Percentiles rank a stretch among this genome's conserved stretches.
Conservation (phyloP, 129 eudicot species). For the Smallanthus sonchifolius region DNA sequence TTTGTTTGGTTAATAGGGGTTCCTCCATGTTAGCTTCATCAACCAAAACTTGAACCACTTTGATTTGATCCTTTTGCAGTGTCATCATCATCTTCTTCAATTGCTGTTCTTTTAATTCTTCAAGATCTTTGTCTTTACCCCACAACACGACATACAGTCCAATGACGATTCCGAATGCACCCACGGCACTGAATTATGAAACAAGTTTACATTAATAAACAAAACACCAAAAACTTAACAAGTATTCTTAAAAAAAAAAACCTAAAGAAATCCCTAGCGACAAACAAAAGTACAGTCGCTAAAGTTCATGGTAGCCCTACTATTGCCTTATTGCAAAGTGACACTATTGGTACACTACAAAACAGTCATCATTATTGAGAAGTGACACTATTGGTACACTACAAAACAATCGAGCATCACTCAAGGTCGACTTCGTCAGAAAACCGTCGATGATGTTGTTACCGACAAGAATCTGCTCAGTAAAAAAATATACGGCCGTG, state of each 20-base stretch:
- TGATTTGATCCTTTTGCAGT: slow-evolving; percentile 23
- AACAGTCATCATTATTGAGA: not conserved
- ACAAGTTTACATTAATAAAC: not conserved
- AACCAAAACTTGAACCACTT: slow-evolving; percentile 15
- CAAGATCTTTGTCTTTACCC: slow-evolving; percentile 71
- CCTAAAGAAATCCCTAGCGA: not conserved
- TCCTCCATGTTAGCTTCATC: slow-evolving; percentile 48
- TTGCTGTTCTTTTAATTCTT: slow-evolving; percentile 25
- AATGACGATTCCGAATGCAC: slow-evolving; percentile 52
- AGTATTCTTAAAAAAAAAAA: not conserved
- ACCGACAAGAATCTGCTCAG: too few relatives aligned
- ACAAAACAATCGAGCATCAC: too few relatives aligned
- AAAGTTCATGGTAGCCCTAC: not conserved
- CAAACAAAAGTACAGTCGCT: not conserved
- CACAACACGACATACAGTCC: slow-evolving; percentile 72
- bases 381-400: not conserved
- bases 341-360: not conserved
- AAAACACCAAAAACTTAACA: not conserved
- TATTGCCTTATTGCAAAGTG: not conserved
- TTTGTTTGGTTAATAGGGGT: slow-evolving; percentile 45
- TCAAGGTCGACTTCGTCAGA: too few relatives aligned
- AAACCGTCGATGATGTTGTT: too few relatives aligned
- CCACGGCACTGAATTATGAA: slow-evolving; percentile 40
- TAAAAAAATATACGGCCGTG: too few relatives aligned
- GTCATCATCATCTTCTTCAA: slow-evolving; percentile 10